Conservation (phyloP, 2,329 filamentous ascomycete species). For the Claviceps purpurea region DNA sequence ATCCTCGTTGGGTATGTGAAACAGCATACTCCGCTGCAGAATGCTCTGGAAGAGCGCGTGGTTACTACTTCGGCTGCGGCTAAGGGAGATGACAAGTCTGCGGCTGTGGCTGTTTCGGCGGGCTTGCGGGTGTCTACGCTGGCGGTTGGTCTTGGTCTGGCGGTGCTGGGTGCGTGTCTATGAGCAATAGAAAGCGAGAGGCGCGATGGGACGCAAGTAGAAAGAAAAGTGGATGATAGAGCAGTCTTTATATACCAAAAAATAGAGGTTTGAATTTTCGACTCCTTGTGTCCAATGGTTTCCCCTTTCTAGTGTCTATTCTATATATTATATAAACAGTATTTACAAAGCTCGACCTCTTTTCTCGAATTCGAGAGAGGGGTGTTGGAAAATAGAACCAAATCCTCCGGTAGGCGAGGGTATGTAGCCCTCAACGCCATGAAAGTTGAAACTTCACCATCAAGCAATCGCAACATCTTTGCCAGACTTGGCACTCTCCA, state of each 20-base stretch:
- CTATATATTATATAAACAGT: too few relatives aligned
- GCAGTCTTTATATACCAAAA: not conserved
- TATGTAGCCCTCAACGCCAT: too few relatives aligned
- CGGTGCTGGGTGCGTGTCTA: not conserved
- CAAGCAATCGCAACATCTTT: conserved; percentile 26
- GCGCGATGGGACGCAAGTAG: not conserved
- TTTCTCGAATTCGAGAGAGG: too few relatives aligned
- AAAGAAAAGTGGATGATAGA: not conserved
- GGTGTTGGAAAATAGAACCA: too few relatives aligned
- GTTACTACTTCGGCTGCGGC: conserved; percentile 3
- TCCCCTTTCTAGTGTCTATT: too few relatives aligned
- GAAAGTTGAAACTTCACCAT: not conserved
- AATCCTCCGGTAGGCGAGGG: too few relatives aligned
- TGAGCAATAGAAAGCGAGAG: not conserved
- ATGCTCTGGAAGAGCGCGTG: conserved; percentile 32
- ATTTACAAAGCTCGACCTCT: too few relatives aligned
- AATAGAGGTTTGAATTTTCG: too few relatives aligned
- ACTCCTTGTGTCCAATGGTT: too few relatives aligned
- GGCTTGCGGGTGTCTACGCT: not conserved
- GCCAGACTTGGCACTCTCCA: conserved; percentile 35
- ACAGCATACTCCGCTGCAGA: conserved; percentile 33
- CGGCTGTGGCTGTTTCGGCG: not conserved
- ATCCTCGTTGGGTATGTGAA: conserved; percentile 38
- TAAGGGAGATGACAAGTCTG: not conserved
- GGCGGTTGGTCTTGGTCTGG: not conserved